A percentile compares a stretch with the other conserved stretches of the same genome.
These are phyloP conservation scores for Colletotrichum truncatum DNA, from an alignment of 2,329 filamentous ascomycete genomes.

Conservation along the genomic window DNA sequence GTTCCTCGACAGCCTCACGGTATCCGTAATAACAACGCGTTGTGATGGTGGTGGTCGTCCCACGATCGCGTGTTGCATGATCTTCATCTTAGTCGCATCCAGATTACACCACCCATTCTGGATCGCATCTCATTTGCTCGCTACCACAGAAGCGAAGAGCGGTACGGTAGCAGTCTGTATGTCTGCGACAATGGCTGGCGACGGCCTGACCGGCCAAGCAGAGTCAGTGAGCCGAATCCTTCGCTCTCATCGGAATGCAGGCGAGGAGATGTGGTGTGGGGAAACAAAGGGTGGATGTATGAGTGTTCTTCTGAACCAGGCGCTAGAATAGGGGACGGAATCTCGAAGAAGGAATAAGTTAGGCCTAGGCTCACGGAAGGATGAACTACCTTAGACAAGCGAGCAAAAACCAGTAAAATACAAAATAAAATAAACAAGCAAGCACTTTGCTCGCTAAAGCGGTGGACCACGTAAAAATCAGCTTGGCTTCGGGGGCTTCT, in stretches of 20 bases:
- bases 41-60: background rate
- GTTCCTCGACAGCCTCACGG: background rate
- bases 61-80: slow-evolving; percentile 19
- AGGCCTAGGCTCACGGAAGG: background rate
- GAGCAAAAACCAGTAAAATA: background rate
- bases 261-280: background rate
- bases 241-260: background rate
- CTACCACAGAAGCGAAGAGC: background rate
- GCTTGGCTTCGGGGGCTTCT: background rate
- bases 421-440: background rate
- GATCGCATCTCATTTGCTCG: background rate
- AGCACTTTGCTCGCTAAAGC: background rate
- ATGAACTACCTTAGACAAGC: background rate
- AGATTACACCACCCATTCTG: background rate
- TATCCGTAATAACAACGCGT: background rate
- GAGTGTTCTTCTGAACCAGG: background rate
- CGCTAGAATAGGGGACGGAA: slow-evolving; percentile 6
- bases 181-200: background rate
- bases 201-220: background rate
- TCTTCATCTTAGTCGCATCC: slow-evolving; percentile 18
- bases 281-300: background rate
- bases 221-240: background rate
- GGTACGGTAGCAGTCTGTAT: background rate
- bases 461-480: background rate
- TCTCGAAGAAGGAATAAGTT: background rate